Evolutionary conservation across 306 rosid genomes (phyloP).

Genomic region (Rosa persica): DNA sequence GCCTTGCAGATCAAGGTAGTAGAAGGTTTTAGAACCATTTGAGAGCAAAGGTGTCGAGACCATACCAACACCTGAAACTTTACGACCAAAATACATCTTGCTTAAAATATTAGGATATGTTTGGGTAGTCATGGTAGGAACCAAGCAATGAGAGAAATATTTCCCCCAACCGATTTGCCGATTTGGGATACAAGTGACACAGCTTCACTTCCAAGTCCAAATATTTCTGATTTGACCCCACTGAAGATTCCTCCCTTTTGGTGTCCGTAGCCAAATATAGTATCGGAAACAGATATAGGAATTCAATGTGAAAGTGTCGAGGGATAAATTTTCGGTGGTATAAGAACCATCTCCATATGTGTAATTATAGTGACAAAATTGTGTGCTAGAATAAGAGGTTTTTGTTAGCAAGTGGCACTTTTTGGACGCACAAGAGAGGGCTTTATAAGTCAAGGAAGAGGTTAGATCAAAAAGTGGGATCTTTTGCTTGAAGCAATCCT

Average conservation of each 20-base stretch:
- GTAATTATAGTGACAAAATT: not conserved
- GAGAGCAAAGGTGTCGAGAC: constrained; percentile 10
- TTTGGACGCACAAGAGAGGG: constrained; percentile 3
- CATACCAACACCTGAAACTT: not conserved
- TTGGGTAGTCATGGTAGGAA: not conserved
- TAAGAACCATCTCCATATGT: constrained; percentile 5
- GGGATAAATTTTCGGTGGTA: not conserved
- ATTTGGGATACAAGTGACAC: constrained; percentile 16
- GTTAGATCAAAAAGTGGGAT: not conserved
- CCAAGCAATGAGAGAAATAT: constrained; percentile 21
- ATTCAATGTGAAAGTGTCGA: not conserved
- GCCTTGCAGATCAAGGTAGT: constrained; percentile 19
- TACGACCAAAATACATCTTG: constrained; percentile 7
- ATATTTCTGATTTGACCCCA: constrained; percentile 7
- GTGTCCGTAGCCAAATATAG: constrained; percentile 2
- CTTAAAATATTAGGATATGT: not conserved
- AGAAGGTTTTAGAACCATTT: constrained; percentile 3
- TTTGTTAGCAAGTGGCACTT: not conserved
- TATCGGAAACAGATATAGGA: not conserved
- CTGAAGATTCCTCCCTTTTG: constrained; percentile 8
- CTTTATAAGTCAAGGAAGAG: not conserved
- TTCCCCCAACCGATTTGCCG: not conserved
- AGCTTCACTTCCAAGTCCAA: constrained; percentile 17
- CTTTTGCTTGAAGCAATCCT: not conserved
- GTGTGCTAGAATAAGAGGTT: not conserved